Evolutionary conservation across 129 eudicot species (phyloP), one percentile per base, ranked within the genome.

Genomic region (Artemisia annua): DNA sequence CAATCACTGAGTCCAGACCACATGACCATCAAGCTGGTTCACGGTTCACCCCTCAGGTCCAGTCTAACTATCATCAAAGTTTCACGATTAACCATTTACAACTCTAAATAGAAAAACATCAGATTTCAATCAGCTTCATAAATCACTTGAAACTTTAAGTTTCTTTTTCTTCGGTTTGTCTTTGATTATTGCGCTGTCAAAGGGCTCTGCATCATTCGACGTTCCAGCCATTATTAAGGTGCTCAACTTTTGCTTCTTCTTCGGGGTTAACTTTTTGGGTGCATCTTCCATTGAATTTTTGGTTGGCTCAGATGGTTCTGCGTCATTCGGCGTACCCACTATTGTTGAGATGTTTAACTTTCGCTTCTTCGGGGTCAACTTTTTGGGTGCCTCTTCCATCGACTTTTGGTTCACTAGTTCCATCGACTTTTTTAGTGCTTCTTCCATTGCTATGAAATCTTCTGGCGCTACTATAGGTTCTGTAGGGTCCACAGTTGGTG

Each of bases 111-210:
- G 16, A 50, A 48, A 26, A 51, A 14, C 66, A 74, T 2, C 13
- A 74, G 3, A 4, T 28, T 48, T 5, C 28, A 3, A 11, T 39
- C 43, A 66, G 3, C 56, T 48, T 48, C 63, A 18, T 53, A 55
- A 65, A 72, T 63, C 81, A 48, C 66, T 79, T 1, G 85, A 69
- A 14, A 83, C 87, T 69, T 74, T 86, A 46, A 64, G 63, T 60
- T 84, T 86, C 67, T 82, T 78, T 81, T 79, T 91, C 71, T 78
- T 88, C 16, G 75, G 4, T 69, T 85, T 84, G 63, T 79, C 82
- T 66, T 79, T 74, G 51, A 82, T 72, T 78, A 50, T 82, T 59
- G 81, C 70, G 35, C 19, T 72, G 30, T 72, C 82, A 39, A 68
- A 63, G 55, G 61, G 70, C 55, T 84, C 82, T 56, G 79, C 28